Conservation (phyloP, 1,139 yeast species). For the Suhomyces bokatorum region DNA sequence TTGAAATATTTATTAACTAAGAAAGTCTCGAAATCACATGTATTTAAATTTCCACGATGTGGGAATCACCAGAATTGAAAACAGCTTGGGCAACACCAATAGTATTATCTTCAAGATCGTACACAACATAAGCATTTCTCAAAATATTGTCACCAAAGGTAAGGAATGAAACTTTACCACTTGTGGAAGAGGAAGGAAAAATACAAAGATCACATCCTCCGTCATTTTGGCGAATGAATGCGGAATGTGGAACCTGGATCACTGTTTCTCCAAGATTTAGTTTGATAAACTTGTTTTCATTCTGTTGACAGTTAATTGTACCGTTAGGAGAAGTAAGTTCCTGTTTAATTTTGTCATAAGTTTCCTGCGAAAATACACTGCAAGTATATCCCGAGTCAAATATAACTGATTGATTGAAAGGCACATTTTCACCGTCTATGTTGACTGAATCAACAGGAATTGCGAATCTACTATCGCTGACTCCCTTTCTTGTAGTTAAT, state of each 20-base stretch:
- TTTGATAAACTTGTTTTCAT: not conserved
- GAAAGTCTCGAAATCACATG: too few relatives aligned
- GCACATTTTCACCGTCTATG: not conserved
- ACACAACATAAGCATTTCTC: constrained; percentile 25
- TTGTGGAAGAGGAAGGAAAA: not conserved
- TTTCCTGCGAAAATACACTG: not conserved
- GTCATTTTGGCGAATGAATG: not conserved
- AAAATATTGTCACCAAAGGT: constrained; percentile 23
- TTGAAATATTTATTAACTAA: too few relatives aligned
- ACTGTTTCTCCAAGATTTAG: constrained; percentile 4
- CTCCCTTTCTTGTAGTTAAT: constrained; percentile 12
- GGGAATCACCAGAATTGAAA: constrained; percentile 12
- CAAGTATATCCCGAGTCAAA: constrained; percentile 8
- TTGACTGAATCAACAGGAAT: constrained; percentile 1
- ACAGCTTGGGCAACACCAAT: constrained; percentile 23
- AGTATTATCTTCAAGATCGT: constrained; percentile 20
- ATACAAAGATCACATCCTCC: too few relatives aligned
- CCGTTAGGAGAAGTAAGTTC: not conserved
- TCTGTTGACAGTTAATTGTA: constrained; percentile 1
- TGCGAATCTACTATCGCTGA: constrained; percentile 1
- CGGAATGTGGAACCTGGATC: constrained; percentile 4
- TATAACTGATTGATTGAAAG: not conserved
- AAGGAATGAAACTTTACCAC: constrained; percentile 1
- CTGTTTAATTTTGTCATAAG: not conserved
- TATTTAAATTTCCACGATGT: constrained; percentile 10